Evolutionary conservation across 2,329 filamentous ascomycete species (phyloP).

Genomic region (Penicillium sp.): DNA sequence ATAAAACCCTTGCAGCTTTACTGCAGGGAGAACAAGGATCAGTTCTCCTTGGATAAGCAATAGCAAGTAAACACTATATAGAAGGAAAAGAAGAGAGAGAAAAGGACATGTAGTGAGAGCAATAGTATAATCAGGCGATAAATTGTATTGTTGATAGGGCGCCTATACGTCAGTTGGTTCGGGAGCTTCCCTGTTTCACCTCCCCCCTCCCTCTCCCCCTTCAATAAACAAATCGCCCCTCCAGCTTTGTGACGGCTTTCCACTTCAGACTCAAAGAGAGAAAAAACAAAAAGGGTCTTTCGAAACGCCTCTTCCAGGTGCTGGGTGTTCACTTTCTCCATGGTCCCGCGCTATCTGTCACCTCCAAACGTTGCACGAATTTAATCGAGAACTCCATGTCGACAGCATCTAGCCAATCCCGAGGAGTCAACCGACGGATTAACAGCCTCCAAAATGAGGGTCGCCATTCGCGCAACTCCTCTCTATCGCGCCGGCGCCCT

Average conservation of each 20-base stretch:
- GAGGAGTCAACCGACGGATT: conserved; percentile 47
- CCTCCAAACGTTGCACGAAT: conserved; percentile 23
- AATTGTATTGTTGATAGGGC: conserved; percentile 16
- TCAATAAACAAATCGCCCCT: conserved; percentile 15
- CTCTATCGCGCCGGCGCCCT: conserved; percentile 42
- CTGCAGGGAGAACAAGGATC: conserved; percentile 2
- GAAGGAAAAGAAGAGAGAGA: not conserved
- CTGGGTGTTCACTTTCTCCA: conserved; percentile 27
- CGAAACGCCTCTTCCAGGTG: conserved; percentile 14
- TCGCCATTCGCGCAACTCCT: conserved; percentile 43
- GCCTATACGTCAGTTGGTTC: conserved; percentile 26
- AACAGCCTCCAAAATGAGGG: conserved; percentile 47
- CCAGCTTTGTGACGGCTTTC: conserved; percentile 9
- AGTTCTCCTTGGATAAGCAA: not conserved
- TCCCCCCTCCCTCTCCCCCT: conserved; percentile 12
- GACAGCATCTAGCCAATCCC: conserved; percentile 46
- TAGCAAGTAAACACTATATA: not conserved
- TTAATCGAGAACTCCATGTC: conserved; percentile 42
- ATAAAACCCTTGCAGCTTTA: conserved; percentile 2
- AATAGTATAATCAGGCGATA: not conserved
- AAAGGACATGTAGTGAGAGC: not conserved
- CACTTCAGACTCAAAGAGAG: not conserved
- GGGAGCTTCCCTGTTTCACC: conserved; percentile 22
- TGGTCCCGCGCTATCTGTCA: conserved; percentile 33
- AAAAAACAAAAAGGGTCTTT: not conserved